Conservation (phyloP, 2,329 filamentous ascomycete genomes). For the Colletotrichum simmondsii region DNA sequence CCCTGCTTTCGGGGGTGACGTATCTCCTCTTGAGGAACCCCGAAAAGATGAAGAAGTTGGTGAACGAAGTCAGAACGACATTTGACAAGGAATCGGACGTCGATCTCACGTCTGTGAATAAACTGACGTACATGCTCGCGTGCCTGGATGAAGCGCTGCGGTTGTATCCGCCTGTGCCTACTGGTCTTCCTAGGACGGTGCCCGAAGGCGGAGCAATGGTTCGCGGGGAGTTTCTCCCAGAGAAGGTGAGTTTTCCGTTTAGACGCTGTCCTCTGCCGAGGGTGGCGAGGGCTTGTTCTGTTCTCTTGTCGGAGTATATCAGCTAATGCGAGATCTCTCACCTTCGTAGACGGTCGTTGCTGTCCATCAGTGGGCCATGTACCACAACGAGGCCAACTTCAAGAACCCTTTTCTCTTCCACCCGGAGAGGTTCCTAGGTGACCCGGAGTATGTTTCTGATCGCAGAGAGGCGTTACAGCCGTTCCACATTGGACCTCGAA, state of each 20-base stretch:
- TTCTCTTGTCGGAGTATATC: neutral
- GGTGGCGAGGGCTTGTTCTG: too few species aligned
- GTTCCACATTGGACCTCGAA: slow-evolving; percentile 43
- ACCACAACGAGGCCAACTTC: slow-evolving; percentile 47
- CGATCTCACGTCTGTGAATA: slow-evolving; percentile 42
- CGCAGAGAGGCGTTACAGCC: slow-evolving; percentile 40
- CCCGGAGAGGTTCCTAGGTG: slow-evolving; percentile 52
- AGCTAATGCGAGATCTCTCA: neutral
- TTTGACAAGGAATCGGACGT: slow-evolving; percentile 50
- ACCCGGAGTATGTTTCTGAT: slow-evolving; percentile 38
- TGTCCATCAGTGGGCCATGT: slow-evolving; percentile 47
- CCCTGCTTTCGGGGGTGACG: slow-evolving; percentile 40
- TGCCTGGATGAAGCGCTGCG: slow-evolving; percentile 55
- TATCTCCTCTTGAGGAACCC: slow-evolving; percentile 46
- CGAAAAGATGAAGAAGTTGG: slow-evolving; percentile 42
- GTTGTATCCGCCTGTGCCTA: slow-evolving; percentile 47
- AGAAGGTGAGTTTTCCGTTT: slow-evolving; percentile 40
- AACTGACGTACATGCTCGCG: slow-evolving; percentile 51
- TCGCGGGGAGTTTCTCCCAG: slow-evolving; percentile 44
- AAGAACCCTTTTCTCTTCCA: slow-evolving; percentile 54
- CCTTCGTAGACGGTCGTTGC: slow-evolving; percentile 45
- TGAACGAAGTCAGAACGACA: slow-evolving; percentile 48
- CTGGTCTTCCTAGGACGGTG: slow-evolving; percentile 40
- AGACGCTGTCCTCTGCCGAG: neutral
- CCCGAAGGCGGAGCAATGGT: slow-evolving; percentile 46